Conservation (phyloP, 2,329 filamentous ascomycete genomes). For the Dothideomycetidae sp. region DNA sequence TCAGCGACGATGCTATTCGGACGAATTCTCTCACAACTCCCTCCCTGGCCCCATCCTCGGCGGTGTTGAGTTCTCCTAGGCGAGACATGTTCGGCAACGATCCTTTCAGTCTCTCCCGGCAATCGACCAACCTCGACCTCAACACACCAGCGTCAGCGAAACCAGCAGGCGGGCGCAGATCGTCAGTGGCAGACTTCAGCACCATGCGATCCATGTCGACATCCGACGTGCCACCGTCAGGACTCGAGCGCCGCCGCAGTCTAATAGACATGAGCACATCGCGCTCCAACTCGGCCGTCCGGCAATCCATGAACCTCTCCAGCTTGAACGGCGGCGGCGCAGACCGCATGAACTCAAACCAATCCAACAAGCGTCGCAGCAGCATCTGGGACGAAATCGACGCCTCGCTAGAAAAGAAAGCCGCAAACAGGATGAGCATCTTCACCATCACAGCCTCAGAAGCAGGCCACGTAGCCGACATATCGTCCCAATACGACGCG, state of each 20-base stretch:
- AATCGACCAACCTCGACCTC: constrained; percentile 3
- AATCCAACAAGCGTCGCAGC: constrained; percentile 1
- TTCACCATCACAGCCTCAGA: constrained; percentile 9
- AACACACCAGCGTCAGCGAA: neutral
- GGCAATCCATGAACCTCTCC: constrained; percentile 2
- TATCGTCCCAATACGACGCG: neutral
- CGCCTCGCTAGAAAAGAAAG: constrained; percentile 8
- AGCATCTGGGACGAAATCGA: constrained; percentile 9
- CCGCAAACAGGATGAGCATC: constrained; percentile 8
- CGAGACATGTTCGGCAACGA: constrained; percentile 2
- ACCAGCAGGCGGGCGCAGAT: neutral
- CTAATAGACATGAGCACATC: neutral
- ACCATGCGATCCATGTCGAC: constrained; percentile 5
- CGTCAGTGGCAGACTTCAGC: constrained; percentile 6
- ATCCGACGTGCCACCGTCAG: neutral
- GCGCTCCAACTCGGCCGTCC: constrained; percentile 1
- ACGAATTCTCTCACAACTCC: neutral
- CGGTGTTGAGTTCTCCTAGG: constrained; percentile 5
- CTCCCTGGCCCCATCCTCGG: constrained; percentile 5
- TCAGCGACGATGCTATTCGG: neutral
- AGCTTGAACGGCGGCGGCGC: neutral
- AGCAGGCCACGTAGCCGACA: neutral
- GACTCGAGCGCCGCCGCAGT: constrained; percentile 1
- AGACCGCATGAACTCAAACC: constrained; percentile 6
- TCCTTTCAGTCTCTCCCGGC: neutral